Conservation (phyloP, 352 stramenopile genomes). For the Phytophthora quininea region DNA sequence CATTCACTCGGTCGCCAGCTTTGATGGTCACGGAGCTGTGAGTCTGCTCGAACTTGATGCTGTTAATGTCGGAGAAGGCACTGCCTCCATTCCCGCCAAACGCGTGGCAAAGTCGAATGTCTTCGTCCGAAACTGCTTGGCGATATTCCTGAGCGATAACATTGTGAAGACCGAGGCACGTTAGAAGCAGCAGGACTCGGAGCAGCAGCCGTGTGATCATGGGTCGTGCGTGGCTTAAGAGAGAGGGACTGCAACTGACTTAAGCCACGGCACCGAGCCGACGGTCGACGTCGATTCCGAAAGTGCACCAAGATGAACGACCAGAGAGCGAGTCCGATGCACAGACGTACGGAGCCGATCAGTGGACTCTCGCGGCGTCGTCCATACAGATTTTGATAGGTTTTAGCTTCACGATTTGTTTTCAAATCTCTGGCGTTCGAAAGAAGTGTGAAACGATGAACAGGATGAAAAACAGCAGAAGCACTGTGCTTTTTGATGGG, state of each 20-base stretch:
- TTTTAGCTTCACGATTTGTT: background rate
- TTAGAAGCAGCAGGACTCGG: constrained; percentile 20
- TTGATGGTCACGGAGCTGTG: constrained; percentile 28
- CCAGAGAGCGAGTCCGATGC: background rate
- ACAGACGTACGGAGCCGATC: background rate
- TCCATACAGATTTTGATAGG: no score
- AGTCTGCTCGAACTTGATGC: constrained; percentile 25
- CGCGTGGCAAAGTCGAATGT: constrained; percentile 32
- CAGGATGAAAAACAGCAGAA: background rate
- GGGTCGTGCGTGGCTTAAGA: background rate
- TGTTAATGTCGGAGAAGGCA: constrained; percentile 37
- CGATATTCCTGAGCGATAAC: background rate
- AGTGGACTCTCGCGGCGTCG: background rate
- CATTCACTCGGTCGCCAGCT: constrained; percentile 19
- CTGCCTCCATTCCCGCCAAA: constrained; percentile 30
- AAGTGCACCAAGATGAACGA: background rate
- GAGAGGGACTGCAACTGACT: no score
- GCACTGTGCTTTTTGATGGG: no score
- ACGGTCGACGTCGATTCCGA: no score
- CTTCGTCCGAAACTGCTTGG: constrained; percentile 22
- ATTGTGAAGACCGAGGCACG: constrained; percentile 9
- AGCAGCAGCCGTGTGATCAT: constrained; percentile 15
- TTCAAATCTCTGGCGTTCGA: background rate
- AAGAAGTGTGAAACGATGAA: background rate
- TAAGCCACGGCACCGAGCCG: no score